Conservation (phyloP, 768 basidiomycete genomes). For the Daedaleopsis sinensis region DNA sequence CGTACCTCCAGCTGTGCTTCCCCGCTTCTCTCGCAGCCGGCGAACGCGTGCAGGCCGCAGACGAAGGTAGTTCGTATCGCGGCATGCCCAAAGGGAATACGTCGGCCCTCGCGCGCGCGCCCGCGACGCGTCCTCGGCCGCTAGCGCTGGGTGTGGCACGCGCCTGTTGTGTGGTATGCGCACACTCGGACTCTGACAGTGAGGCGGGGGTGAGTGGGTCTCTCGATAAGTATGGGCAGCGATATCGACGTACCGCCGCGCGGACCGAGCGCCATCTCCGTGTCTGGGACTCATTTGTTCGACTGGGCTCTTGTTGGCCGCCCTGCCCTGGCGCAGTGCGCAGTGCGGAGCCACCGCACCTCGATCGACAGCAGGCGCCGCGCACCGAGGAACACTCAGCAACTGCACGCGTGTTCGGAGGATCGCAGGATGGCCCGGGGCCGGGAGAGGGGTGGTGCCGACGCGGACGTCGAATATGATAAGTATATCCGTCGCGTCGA, state of each 20-base stretch:
- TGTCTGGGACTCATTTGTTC: not conserved
- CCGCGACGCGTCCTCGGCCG: too few species aligned
- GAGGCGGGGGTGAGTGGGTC: too few species aligned
- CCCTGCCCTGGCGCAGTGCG: too few species aligned
- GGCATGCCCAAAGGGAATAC: not conserved
- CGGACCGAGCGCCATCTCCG: not conserved
- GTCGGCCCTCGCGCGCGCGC: too few species aligned
- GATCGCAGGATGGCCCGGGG: not conserved
- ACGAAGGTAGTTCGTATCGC: not conserved
- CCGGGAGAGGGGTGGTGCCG: too few species aligned
- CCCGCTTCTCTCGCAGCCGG: not conserved
- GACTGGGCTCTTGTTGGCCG: too few species aligned
- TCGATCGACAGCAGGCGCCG: not conserved
- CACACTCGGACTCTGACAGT: too few species aligned
- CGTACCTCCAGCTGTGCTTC: not conserved
- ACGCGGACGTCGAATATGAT: too few species aligned
- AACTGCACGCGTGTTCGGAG: not conserved
- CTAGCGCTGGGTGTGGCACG: too few species aligned
- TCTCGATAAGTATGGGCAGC: not conserved
- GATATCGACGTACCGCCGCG: not conserved
- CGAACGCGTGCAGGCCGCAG: not conserved
- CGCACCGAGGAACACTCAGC: not conserved
- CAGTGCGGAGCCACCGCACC: not conserved
- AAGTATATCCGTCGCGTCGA: too few species aligned
- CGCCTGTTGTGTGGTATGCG: too few species aligned